Conservation (phyloP, 805 yeast species). For the Millerozyma acaciae region DNA sequence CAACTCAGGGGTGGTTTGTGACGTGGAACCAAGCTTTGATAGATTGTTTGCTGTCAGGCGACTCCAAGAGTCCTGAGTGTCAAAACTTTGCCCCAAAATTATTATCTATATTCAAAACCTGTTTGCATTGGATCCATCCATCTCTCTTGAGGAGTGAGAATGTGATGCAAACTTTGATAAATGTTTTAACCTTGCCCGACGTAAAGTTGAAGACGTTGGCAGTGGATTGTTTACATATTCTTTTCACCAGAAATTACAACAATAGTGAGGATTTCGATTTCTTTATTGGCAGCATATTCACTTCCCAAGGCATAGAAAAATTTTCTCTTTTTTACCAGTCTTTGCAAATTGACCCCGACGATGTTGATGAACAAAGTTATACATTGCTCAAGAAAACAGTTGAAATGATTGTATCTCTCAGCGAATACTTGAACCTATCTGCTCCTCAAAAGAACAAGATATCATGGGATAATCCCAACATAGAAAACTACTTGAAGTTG, state of each 20-base stretch:
- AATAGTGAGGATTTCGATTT: conserved; percentile 66
- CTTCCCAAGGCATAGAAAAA: conserved; percentile 67
- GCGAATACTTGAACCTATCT: conserved; percentile 65
- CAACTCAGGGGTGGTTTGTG: conserved; percentile 80
- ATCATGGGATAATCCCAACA: conserved; percentile 56
- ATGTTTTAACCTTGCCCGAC: conserved; percentile 54
- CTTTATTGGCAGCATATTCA: conserved; percentile 75
- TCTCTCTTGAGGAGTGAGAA: conserved; percentile 64
- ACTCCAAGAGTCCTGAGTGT: conserved; percentile 20
- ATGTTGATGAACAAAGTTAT: conserved; percentile 75
- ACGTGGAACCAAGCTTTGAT: conserved; percentile 54
- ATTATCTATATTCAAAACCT: conserved; percentile 80
- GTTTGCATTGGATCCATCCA: conserved; percentile 89
- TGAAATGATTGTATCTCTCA: conserved; percentile 85
- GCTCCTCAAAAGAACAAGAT: conserved; percentile 32
- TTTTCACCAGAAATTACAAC: conserved; percentile 75
- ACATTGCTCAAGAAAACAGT: conserved; percentile 84
- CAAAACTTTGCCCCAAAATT: conserved; percentile 58
- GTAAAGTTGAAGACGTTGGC: conserved; percentile 75
- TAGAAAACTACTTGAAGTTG: conserved; percentile 63
- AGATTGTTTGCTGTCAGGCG: conserved; percentile 30
- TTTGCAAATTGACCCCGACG: conserved; percentile 61
- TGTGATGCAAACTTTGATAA: conserved; percentile 59
- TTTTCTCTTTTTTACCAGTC: conserved; percentile 60
- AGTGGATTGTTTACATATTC: conserved; percentile 83